These are phyloP conservation scores for Trametes cingulata DNA, from an alignment of 768 basidiomycete genomes.

Conservation along the genomic window DNA sequence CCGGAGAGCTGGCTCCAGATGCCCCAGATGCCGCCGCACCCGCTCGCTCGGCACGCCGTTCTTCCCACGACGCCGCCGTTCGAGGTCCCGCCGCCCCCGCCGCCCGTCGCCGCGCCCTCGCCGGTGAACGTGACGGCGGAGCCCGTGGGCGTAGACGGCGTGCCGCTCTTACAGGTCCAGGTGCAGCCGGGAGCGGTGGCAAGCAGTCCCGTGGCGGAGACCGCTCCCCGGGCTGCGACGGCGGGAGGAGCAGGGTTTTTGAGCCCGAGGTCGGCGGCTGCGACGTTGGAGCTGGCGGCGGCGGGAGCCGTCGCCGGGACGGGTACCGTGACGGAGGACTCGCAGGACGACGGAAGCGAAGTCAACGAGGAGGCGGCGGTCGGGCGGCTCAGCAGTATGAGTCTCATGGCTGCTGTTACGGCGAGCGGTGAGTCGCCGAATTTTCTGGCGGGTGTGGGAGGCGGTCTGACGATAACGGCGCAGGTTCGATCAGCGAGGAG, in stretches of 20 bases:
- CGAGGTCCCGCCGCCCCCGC: slow-evolving; percentile 16
- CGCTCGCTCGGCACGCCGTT: slow-evolving; percentile 1
- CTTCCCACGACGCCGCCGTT: slow-evolving; percentile 20
- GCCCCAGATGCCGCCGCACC: neutral
- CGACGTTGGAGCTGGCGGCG: neutral
- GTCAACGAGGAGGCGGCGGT: slow-evolving; percentile 73
- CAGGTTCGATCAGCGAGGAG: slow-evolving; percentile 57
- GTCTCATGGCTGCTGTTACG: slow-evolving; percentile 84
- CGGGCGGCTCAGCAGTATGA: slow-evolving; percentile 90
- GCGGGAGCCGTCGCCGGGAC: too few relatives aligned
- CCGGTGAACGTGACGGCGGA: slow-evolving; percentile 12
- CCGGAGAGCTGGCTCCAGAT: slow-evolving; percentile 1
- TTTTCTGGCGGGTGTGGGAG: neutral
- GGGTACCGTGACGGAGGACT: slow-evolving; percentile 12
- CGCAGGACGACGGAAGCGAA: slow-evolving; percentile 43
- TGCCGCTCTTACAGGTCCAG: slow-evolving; percentile 10
- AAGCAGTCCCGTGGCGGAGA: slow-evolving; percentile 5
- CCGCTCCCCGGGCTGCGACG: neutral
- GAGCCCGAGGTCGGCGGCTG: slow-evolving; percentile 6
- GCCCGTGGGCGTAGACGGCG: slow-evolving; percentile 1
- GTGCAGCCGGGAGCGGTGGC: too few relatives aligned
- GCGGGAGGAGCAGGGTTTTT: slow-evolving; percentile 2
- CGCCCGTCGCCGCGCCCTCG: slow-evolving; percentile 3
- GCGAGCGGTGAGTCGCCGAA: slow-evolving; percentile 60
- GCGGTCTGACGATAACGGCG: slow-evolving; percentile 12